Conservation (phyloP, 2,329 filamentous ascomycete genomes). For the Chrysoporthe puriensis region DNA sequence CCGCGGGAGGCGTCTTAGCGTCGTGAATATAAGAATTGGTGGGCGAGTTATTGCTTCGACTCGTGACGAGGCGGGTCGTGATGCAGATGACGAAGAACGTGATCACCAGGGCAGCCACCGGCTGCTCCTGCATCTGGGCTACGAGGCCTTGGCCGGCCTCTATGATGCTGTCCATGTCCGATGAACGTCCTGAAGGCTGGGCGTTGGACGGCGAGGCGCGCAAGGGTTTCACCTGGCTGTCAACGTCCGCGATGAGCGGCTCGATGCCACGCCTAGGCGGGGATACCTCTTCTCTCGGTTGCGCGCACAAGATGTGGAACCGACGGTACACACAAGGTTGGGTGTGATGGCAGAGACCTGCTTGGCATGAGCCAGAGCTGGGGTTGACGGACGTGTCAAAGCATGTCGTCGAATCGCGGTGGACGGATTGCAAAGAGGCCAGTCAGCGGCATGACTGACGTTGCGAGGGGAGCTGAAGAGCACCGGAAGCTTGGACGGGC, state of each 20-base stretch:
- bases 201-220: background rate
- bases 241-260: background rate
- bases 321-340: background rate
- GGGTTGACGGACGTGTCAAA: background rate
- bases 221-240: background rate
- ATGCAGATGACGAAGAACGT: constrained; percentile 25
- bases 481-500: background rate
- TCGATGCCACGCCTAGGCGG: background rate
- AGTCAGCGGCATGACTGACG: constrained; percentile 5
- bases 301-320: too few species aligned
- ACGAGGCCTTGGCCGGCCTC: constrained; percentile 8
- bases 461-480: background rate
- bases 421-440: constrained; percentile 1
- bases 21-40: background rate
- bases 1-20: constrained; percentile 16
- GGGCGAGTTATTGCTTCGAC: constrained; percentile 9
- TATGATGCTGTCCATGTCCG: constrained; percentile 11
- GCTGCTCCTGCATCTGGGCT: constrained; percentile 16
- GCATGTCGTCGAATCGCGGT: background rate
- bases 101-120: constrained; percentile 10
- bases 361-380: background rate
- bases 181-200: background rate
- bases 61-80: constrained; percentile 24
- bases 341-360: background rate
- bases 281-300: background rate